phyloP scores from a whole-genome alignment of 2,329 filamentous ascomycete species.

The Fusarium tanahbumbuense region DNA sequence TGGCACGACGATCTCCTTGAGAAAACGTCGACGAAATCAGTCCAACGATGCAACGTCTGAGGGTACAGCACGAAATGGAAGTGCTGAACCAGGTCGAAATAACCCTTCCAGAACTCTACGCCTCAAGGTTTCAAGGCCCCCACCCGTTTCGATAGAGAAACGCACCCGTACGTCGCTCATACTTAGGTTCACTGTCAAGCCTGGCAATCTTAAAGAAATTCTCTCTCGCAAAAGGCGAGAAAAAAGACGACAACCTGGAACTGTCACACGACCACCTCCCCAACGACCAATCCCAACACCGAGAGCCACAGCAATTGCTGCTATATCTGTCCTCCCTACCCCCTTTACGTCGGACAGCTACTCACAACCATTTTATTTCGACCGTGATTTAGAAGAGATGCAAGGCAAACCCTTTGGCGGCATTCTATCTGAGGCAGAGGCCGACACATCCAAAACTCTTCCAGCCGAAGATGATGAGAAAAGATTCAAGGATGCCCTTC shows the following conservation, averaged over 20 bases:
- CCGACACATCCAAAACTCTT: slow-evolving; percentile 89
- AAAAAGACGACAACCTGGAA: slow-evolving; percentile 44
- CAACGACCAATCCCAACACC: slow-evolving; percentile 43
- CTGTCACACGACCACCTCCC: slow-evolving; percentile 37
- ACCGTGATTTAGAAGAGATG: slow-evolving; percentile 87
- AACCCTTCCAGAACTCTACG: slow-evolving; percentile 68
- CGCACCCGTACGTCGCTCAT: slow-evolving; percentile 51
- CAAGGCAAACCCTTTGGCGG: slow-evolving; percentile 97
- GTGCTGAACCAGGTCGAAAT: slow-evolving; percentile 48
- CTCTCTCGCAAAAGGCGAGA: slow-evolving; percentile 52
- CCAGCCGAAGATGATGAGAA: slow-evolving; percentile 83
- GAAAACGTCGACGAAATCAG: slow-evolving; percentile 65
- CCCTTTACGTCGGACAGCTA: slow-evolving; percentile 70
- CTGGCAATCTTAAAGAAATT: slow-evolving; percentile 55
- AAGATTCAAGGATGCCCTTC: slow-evolving; percentile 88
- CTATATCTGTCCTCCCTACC: slow-evolving; percentile 59
- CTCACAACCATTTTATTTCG: slow-evolving; percentile 85
- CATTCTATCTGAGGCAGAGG: slow-evolving; percentile 87
- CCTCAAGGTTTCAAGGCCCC: slow-evolving; percentile 59
- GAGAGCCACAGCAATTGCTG: slow-evolving; percentile 32
- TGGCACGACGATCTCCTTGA: slow-evolving; percentile 62
- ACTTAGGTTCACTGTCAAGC: slow-evolving; percentile 52
- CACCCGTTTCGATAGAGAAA: slow-evolving; percentile 57
- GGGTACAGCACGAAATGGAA: slow-evolving; percentile 49
- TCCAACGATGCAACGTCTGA: slow-evolving; percentile 57